A percentile compares a stretch with the other conserved stretches of the same genome.
phyloP scores from a whole-genome alignment of 1,284 basidiomycete species.

The Trametes hirsuta region DNA sequence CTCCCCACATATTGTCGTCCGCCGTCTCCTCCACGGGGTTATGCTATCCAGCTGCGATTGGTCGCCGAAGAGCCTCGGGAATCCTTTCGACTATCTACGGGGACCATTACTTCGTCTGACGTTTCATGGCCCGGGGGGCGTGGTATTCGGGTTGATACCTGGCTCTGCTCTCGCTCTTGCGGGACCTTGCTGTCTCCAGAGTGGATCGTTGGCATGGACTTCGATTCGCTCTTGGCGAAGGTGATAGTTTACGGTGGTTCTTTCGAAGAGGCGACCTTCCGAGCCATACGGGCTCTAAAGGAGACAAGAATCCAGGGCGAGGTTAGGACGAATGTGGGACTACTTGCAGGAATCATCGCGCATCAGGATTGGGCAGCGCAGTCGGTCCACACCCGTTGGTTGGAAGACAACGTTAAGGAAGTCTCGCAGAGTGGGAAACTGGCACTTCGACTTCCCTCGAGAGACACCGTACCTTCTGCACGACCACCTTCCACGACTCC shows the following conservation, averaged over 20 bases:
- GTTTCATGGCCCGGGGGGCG: slow-evolving; percentile 41
- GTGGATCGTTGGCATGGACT: slow-evolving; percentile 42
- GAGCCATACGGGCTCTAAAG: slow-evolving; percentile 35
- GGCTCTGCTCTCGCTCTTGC: slow-evolving; percentile 31
- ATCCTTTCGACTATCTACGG: slow-evolving; percentile 40
- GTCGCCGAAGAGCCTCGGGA: slow-evolving; percentile 43
- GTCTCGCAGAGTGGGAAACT: slow-evolving; percentile 23
- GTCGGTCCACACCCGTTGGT: slow-evolving; percentile 41
- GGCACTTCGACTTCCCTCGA: not conserved
- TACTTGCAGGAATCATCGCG: slow-evolving; percentile 39
- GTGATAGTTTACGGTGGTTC: slow-evolving; percentile 38
- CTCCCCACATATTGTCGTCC: slow-evolving; percentile 19
- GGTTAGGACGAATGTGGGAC: slow-evolving; percentile 39
- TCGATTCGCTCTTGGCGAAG: slow-evolving; percentile 46
- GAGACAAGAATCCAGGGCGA: slow-evolving; percentile 34
- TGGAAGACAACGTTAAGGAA: slow-evolving; percentile 36
- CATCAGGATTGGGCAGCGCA: slow-evolving; percentile 39
- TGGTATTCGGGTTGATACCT: slow-evolving; percentile 45
- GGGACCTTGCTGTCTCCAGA: not conserved
- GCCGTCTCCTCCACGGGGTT: slow-evolving; percentile 23
- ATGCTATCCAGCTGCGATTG: slow-evolving; percentile 43
- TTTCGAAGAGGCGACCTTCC: slow-evolving; percentile 38
- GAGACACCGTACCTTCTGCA: not conserved
- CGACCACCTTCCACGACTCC: not conserved
- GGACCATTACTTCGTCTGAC: slow-evolving; percentile 32